These are phyloP conservation scores for Amylocystis lapponica DNA, from an alignment of 768 basidiomycete genomes.

Conservation along the genomic window DNA sequence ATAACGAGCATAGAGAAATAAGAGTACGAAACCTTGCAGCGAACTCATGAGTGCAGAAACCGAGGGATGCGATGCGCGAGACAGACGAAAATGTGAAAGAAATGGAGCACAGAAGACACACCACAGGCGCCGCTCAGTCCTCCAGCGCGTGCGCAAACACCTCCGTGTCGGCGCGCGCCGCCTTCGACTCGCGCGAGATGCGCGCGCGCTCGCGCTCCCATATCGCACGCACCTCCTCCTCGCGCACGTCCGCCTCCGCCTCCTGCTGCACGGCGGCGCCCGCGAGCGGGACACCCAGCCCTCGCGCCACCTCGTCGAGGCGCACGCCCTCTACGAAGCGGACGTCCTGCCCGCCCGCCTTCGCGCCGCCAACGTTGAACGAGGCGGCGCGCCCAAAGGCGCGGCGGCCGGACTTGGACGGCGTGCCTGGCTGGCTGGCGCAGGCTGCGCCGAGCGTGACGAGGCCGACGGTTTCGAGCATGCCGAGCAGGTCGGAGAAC, in stretches of 20 bases:
- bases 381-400: conserved; percentile 53
- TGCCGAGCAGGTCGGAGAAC: conserved; percentile 63
- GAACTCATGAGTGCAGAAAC: conserved; percentile 1
- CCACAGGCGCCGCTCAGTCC: conserved; percentile 27
- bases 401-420: conserved; percentile 45
- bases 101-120: not conserved
- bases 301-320: conserved; percentile 64
- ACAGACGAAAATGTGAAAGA: not conserved
- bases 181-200: conserved; percentile 37
- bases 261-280: conserved; percentile 12
- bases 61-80: not conserved
- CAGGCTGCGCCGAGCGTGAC: conserved; percentile 36
- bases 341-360: conserved; percentile 37
- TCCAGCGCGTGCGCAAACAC: conserved; percentile 41
- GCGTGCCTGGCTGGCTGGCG: conserved; percentile 24
- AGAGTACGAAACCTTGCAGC: too few species aligned
- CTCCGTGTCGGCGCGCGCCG: conserved; percentile 16
- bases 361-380: conserved; percentile 35
- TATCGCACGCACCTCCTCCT: conserved; percentile 47
- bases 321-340: conserved; percentile 57
- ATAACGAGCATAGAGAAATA: too few species aligned
- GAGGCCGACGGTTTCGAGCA: conserved; percentile 72
- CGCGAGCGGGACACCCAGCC: conserved; percentile 45
- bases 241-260: conserved; percentile 32
- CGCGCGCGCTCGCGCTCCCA: conserved; percentile 47